These are phyloP conservation scores for Globisporangium okanoganense DNA, from an alignment of 352 stramenopile genomes.

Conservation along the genomic window DNA sequence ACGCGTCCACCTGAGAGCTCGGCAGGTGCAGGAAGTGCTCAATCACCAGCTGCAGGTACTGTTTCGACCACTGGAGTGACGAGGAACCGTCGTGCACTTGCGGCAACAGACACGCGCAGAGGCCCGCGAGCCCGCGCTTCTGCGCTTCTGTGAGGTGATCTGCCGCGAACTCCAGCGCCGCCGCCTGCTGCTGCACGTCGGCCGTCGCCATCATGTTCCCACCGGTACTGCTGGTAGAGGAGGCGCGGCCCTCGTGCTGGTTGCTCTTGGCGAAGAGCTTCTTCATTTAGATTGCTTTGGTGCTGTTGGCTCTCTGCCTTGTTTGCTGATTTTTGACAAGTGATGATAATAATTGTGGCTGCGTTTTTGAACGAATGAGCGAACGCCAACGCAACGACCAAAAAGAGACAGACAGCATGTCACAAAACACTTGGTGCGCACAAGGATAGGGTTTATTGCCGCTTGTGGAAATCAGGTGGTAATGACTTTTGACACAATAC, in stretches of 20 bases:
- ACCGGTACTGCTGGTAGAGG: neutral
- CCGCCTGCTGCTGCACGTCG: neutral
- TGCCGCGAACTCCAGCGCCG: slow-evolving; percentile 15
- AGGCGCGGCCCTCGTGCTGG: neutral
- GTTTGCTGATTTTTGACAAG: too few species aligned
- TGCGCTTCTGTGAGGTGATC: slow-evolving; percentile 44
- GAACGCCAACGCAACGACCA: too few species aligned
- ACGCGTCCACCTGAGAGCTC: slow-evolving; percentile 51
- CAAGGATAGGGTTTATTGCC: neutral
- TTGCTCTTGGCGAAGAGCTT: slow-evolving; percentile 4
- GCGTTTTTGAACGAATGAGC: neutral
- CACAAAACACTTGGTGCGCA: neutral
- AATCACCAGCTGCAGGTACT: slow-evolving; percentile 59
- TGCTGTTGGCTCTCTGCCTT: too few species aligned
- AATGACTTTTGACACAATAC: neutral
- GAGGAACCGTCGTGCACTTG: slow-evolving; percentile 62
- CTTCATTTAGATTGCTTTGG: neutral
- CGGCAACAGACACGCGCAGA: slow-evolving; percentile 65
- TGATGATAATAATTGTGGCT: neutral
- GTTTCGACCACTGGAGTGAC: slow-evolving; percentile 51
- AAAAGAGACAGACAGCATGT: too few species aligned
- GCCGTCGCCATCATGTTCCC: neutral
- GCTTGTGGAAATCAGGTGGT: neutral
- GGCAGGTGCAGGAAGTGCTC: slow-evolving; percentile 59
- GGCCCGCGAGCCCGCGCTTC: slow-evolving; percentile 62